phyloP scores from a whole-genome alignment of 495 filamentous ascomycete genomes.

The Penicillium mononematosum region DNA sequence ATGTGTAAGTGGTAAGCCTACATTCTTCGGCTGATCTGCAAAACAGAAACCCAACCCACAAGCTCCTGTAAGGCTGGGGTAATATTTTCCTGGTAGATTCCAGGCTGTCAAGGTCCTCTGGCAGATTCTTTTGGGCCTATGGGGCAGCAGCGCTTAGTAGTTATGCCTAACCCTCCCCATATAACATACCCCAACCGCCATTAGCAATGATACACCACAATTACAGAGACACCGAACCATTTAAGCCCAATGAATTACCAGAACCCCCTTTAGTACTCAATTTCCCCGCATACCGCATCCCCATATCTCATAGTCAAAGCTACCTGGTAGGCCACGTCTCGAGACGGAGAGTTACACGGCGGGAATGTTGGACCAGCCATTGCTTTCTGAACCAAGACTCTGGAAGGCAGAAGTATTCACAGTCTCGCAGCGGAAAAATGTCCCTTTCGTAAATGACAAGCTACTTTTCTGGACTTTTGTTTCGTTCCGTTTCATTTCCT shows the following conservation, averaged over 20 bases:
- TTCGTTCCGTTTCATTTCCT: neutral
- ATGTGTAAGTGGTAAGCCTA: conserved; percentile 3
- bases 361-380: conserved; percentile 12
- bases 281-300: conserved; percentile 18
- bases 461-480: neutral
- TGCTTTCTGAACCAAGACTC: conserved; percentile 11
- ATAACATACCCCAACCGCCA: neutral
- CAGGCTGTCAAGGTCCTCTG: neutral
- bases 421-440: conserved; percentile 1
- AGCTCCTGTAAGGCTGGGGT: conserved; percentile 11
- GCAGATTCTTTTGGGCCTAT: neutral
- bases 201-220: neutral
- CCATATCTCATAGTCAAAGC: conserved; percentile 13
- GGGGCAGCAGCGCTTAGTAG: neutral
- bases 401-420: conserved; percentile 16
- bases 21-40: conserved; percentile 17
- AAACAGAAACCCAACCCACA: neutral
- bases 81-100: neutral
- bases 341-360: conserved; percentile 19
- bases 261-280: neutral
- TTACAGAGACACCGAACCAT: neutral
- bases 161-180: neutral
- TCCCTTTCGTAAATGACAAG: neutral
- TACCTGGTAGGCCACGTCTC: neutral
- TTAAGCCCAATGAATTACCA: too few species aligned